Conservation (phyloP, 805 yeast genomes). For the Kodamaea kaohsiungensis region DNA sequence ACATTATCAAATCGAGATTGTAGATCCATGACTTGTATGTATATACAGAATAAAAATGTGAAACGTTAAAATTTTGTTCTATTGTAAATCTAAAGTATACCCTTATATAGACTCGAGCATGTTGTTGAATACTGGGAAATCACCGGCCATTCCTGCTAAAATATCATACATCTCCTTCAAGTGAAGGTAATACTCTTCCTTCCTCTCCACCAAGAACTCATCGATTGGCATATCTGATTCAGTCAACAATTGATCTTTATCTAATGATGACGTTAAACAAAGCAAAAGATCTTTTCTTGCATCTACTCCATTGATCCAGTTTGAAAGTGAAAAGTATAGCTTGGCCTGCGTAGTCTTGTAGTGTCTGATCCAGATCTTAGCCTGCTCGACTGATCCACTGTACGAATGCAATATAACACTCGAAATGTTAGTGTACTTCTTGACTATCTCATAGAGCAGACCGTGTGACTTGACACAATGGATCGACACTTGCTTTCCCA, state of each 20-base stretch:
- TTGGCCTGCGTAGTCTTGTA: slow-evolving; percentile 20
- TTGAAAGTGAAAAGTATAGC: slow-evolving; percentile 56
- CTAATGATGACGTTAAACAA: slow-evolving; percentile 18
- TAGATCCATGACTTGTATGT: slow-evolving; percentile 26
- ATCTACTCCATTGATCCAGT: slow-evolving; percentile 45
- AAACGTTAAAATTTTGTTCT: no score
- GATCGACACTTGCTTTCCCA: slow-evolving; percentile 59
- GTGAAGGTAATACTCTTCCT: slow-evolving; percentile 21
- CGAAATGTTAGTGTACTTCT: slow-evolving; percentile 22
- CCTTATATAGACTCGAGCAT: slow-evolving; percentile 4
- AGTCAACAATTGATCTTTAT: slow-evolving; percentile 26
- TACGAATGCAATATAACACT: slow-evolving; percentile 77
- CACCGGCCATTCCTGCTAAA: neutral
- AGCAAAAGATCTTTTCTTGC: slow-evolving; percentile 24
- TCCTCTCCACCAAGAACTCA: slow-evolving; percentile 11
- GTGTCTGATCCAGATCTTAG: slow-evolving; percentile 46
- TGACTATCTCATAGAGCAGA: slow-evolving; percentile 47
- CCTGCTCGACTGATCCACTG: slow-evolving; percentile 78
- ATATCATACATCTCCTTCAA: slow-evolving; percentile 20
- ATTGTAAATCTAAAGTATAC: slow-evolving; percentile 13
- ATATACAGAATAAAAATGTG: no score
- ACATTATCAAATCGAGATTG: slow-evolving; percentile 89
- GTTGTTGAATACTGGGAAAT: slow-evolving; percentile 3
- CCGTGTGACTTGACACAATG: slow-evolving; percentile 89
- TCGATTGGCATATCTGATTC: slow-evolving; percentile 43